Conservation (phyloP, 2,329 filamentous ascomycete genomes). For the Stromatinia cepivora region DNA sequence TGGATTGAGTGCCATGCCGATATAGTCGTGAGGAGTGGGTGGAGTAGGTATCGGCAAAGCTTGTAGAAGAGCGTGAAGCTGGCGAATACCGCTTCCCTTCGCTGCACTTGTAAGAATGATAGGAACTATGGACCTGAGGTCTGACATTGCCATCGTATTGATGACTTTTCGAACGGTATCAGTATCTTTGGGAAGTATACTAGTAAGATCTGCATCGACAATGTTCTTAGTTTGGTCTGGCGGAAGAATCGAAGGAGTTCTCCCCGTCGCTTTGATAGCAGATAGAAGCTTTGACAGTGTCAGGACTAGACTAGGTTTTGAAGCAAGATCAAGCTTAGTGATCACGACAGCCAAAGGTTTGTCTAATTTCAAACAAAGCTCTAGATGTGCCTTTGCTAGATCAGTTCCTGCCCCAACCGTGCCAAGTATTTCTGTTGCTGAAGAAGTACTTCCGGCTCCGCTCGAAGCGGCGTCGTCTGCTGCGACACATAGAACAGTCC, state of each 20-base stretch:
- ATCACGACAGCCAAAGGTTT: slow-evolving; percentile 79
- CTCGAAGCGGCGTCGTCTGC: slow-evolving; percentile 63
- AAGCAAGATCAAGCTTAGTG: slow-evolving; percentile 88
- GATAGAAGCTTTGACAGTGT: slow-evolving; percentile 74
- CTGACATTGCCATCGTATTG: slow-evolving; percentile 48
- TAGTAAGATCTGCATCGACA: slow-evolving; percentile 52
- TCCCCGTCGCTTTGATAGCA: slow-evolving; percentile 71
- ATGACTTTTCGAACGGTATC: slow-evolving; percentile 59
- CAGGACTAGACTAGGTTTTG: slow-evolving; percentile 66
- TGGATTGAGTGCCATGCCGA: slow-evolving; percentile 55
- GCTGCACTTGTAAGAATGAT: slow-evolving; percentile 87
- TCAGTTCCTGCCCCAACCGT: slow-evolving; percentile 61
- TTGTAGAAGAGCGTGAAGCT: slow-evolving; percentile 78
- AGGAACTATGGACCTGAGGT: slow-evolving; percentile 60
- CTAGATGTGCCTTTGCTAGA: slow-evolving; percentile 75
- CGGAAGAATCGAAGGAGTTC: slow-evolving; percentile 72
- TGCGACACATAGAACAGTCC: slow-evolving; percentile 84
- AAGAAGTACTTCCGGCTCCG: slow-evolving; percentile 45
- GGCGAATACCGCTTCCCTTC: slow-evolving; percentile 77
- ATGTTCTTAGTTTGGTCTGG: slow-evolving; percentile 53
- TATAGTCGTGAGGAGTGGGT: slow-evolving; percentile 55
- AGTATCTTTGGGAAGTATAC: slow-evolving; percentile 57
- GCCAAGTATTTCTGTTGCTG: slow-evolving; percentile 53
- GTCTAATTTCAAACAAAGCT: slow-evolving; percentile 78
- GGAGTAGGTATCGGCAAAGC: slow-evolving; percentile 67